Evolutionary conservation across 2,329 filamentous ascomycete genomes (phyloP), one percentile per base, ranked within the genome.

Genomic region (Clonostachys solani): DNA sequence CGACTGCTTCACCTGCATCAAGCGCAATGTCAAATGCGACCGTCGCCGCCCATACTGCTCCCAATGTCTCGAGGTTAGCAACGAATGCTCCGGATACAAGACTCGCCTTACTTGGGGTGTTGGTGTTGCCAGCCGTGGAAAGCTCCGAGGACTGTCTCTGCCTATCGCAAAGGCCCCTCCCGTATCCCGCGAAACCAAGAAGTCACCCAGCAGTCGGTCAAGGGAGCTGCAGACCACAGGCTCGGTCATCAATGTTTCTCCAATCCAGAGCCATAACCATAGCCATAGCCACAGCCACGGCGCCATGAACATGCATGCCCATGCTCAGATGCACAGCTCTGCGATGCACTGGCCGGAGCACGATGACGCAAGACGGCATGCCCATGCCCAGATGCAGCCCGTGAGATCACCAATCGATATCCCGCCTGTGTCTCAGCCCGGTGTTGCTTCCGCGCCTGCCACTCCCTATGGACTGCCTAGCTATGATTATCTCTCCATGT

Each of bases 21-120:
- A 91, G 71, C 83, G 87, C 62, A 85, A 84, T 58, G 77, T 86
- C 53, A 88, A 89, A 67, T 99, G 92, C 73, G 92, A 97, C 69
- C 84, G 92, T 57, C 84, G 90, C 62, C 81, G 92, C 59, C 92
- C 92, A 9, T 97, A 96, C 70, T 97, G 94, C 72, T 91, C 91
- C 41, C 92, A 91, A 69, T 99, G 92, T 67, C 80, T 97, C 52
- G 89, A 96, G 57, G 79, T 90, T 54, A 92, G 91, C 54, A 91
- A 90, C 64, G 91, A 95, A 62, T 97, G 92, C 72, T 91, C 89
- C 29, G 92, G 92, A 50, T 97, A 97, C 76, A 95, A 95, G 72
- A 97, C 92, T 15, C 92, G 92, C 57, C 77, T 97, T 68, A 97
- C 92, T 42, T 97, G 92, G 92, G 91, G 91, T 40, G 89, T 96